Percentiles rank a stretch among this genome's conserved stretches.
Evolutionary conservation across 495 filamentous ascomycete genomes (phyloP).

Genomic region (Neurospora tetrasperma): DNA sequence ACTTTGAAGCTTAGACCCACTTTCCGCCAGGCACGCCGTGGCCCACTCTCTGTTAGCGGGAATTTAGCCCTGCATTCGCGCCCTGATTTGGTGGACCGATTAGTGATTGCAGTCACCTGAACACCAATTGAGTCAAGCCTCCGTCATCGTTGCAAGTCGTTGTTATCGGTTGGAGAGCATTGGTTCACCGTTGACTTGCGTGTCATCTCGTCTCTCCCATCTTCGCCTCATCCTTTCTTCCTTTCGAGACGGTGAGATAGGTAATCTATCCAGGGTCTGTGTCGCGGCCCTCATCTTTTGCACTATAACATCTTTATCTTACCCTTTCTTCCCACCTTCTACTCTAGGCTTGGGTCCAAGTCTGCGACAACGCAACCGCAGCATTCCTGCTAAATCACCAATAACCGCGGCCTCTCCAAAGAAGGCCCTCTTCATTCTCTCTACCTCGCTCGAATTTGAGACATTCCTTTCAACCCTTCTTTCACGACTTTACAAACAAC

Average conservation of each 20-base stretch:
- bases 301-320: neutral
- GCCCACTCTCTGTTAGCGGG: neutral
- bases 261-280: neutral
- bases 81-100: neutral
- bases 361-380: constrained; percentile 2
- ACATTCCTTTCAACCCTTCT: neutral
- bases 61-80: neutral
- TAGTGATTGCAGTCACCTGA: neutral
- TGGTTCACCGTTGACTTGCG: neutral
- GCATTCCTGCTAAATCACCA: neutral
- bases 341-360: neutral
- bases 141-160: neutral
- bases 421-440: neutral
- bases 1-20: neutral
- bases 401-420: neutral
- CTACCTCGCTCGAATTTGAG: neutral
- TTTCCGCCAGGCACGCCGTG: neutral
- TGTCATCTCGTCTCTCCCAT: neutral
- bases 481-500: neutral
- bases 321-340: neutral
- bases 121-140: neutral
- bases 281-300: neutral
- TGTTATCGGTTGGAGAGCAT: neutral
- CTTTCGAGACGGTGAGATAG: neutral
- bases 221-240: neutral